A percentile compares a stretch with the other conserved stretches of the same genome.
Conservation (phyloP, 1,284 basidiomycete species). For the Vanrija humicola region DNA sequence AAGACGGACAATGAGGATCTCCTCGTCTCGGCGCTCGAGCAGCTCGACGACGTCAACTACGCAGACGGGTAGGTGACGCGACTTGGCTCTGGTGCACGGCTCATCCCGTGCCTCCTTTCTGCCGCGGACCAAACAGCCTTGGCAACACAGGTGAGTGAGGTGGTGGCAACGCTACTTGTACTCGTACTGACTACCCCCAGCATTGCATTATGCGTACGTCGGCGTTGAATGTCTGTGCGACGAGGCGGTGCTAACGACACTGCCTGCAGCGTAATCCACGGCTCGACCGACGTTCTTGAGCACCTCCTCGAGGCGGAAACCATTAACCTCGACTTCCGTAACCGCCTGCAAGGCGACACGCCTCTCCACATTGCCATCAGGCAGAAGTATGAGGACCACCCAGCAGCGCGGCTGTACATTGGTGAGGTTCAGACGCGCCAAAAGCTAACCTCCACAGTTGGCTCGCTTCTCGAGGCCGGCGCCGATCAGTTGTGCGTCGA, state of each 20-base stretch:
- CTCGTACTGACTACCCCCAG: constrained; percentile 46
- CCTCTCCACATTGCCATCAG: constrained; percentile 75
- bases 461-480: constrained; percentile 69
- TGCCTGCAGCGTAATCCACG: constrained; percentile 45
- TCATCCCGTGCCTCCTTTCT: not conserved
- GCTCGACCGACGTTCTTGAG: constrained; percentile 64
- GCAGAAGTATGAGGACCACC: constrained; percentile 59
- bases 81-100: not conserved
- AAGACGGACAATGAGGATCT: constrained; percentile 70
- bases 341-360: constrained; percentile 68
- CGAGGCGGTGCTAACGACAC: not conserved
- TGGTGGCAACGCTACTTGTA: not conserved
- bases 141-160: constrained; percentile 64
- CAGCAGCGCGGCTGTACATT: constrained; percentile 52
- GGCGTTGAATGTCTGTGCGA: not conserved
- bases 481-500: constrained; percentile 63
- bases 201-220: constrained; percentile 74
- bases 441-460: constrained; percentile 49
- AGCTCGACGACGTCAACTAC: constrained; percentile 66
- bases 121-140: constrained; percentile 54
- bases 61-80: constrained; percentile 62
- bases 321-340: constrained; percentile 80
- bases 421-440: constrained; percentile 32
- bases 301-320: constrained; percentile 67
- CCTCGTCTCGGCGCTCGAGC: constrained; percentile 58